Base-by-base conservation (phyloP, 2,329 filamentous ascomycete species). In the Xylariaceae sp. region DNA sequence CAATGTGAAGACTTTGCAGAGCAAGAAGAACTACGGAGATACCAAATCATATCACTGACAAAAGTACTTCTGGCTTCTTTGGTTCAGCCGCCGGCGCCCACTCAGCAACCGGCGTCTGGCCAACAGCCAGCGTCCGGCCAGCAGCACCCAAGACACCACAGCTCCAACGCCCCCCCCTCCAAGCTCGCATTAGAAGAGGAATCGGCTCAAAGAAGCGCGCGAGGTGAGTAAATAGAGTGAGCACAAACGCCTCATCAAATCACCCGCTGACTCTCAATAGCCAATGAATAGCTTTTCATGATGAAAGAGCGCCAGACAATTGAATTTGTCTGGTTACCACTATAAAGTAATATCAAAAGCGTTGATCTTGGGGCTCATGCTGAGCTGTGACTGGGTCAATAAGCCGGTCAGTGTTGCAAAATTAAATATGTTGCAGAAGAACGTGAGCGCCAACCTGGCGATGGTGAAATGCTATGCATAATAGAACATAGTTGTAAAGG, bases 131-230 rank as follows among this genome's bases (percentile, higher is more conserved):
- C 16, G 3, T 18, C 24, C 9, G 21, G 26, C 27, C 40, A 43
- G 26, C 40, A 43, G 11, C 40, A 13, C 11, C 40, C 40, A 7
- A 43, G 6, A 43, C 11, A 9, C 7, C 40, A 10, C 26, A 27
- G 5, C 10, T n/a, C 40, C 10, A 43, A 24, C 13, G 23, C n/a
- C 6, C 10, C 23, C 32, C 27, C 27, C 6, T 26, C 16, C 5
- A 43, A 43, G 32, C 40, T 21, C 15, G 26, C 40, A 9, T 32
- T 43, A 10, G 40, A 43, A 43, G 27, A 43, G 40, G 32, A 43
- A 43, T 43, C n/a, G 40, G 40, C 40, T 32, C 29, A 27, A 43
- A 43, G 26, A 30, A 16, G 32, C 40, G n/a, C 40, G 26, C 40
- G 23, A 43, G 27, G 40, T 43, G 16, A 43, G n/a, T n/a, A n/a